Base-by-base conservation (phyloP, 2,329 filamentous ascomycete genomes). In the Fusarium falciforme region DNA sequence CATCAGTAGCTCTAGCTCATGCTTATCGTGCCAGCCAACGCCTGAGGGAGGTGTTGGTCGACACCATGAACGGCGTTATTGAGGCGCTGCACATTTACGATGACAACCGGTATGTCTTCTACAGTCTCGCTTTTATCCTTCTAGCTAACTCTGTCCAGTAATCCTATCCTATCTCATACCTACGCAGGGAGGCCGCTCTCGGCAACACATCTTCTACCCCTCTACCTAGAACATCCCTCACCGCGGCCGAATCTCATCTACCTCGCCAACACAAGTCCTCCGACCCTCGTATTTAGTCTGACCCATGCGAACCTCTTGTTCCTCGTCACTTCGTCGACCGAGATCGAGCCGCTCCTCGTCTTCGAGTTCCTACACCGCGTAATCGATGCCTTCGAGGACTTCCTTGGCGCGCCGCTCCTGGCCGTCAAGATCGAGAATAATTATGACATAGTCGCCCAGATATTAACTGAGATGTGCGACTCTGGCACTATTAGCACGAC, bases 71-170 rank as follows among this genome's bases (percentile, higher is more conserved):
- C 86, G 91, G 94, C 85, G 91, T 93, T 81, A 93, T 99, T 81
- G 96, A 98, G 87, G 96, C 96, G 82, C 88, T 99, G 80, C 96
- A 98, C 87, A 95, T 99, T 82, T 98, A 93, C 84, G 95, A 98
- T 89, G 95, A 98, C 87, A 91, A 95, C 85, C 94, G 95, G 95
- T 97, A 86, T 61, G 20, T 60, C 44, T 31, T 40, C 9, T 66
- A 31, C 7, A 54, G 17, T 55, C 20, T 38, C 33, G 16, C 6
- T 12, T 20, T 25, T 47, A 38, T 35, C 57, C 40, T 60, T 25
- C 14, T 83, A 66, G 78, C 72, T 40, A n/a, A 27, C 17, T 17
- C 4, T 25, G 31, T 59, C 44, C 76, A 98, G 95, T 84, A 93
- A 90, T 79, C 91, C 93, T 75, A 90, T 98, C 78, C 90, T 99